Percentiles rank a stretch among this genome's conserved stretches.
Evolutionary conservation across 345 rosid species (phyloP).

Genomic region (Salix brachista): DNA sequence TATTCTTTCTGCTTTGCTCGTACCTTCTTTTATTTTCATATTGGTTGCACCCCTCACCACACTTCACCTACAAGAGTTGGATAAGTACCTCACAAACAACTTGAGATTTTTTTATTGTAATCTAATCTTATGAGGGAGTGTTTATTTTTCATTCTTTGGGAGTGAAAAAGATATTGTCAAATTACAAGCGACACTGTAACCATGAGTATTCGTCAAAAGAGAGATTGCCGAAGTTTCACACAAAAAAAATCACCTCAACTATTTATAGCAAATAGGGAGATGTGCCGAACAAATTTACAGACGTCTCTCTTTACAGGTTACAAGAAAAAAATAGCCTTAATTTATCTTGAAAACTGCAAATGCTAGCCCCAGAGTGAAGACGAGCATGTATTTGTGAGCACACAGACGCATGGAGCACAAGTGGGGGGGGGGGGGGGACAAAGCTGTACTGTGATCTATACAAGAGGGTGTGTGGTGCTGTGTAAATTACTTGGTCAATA

Average conservation of each 20-base stretch:
- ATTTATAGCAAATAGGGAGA: constrained; percentile 12
- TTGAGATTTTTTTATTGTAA: too few species aligned
- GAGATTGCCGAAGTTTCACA: background rate
- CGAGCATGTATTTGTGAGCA: background rate
- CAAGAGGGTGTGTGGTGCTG: constrained; percentile 9
- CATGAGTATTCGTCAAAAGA: background rate
- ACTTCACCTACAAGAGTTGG: too few species aligned
- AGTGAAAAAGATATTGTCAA: too few species aligned
- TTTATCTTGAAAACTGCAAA: background rate
- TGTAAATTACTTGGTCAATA: constrained; percentile 3
- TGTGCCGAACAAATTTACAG: constrained; percentile 29
- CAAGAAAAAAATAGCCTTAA: constrained; percentile 1
- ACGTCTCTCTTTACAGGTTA: constrained; percentile 20
- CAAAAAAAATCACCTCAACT: constrained; percentile 23
- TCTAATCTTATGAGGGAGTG: too few species aligned
- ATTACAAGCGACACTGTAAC: too few species aligned
- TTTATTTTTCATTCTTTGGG: too few species aligned
- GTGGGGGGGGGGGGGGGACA: background rate
- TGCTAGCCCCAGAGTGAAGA: constrained; percentile 1
- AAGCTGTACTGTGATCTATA: constrained; percentile 49
- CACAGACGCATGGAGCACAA: background rate
- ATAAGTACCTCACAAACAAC: too few species aligned
- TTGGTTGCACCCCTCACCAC: too few species aligned
- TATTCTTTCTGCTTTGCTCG: too few species aligned
- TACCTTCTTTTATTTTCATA: too few species aligned